Conservation (phyloP, 1,139 yeast species). For the Hemisphaericaspora xylanilytica region DNA sequence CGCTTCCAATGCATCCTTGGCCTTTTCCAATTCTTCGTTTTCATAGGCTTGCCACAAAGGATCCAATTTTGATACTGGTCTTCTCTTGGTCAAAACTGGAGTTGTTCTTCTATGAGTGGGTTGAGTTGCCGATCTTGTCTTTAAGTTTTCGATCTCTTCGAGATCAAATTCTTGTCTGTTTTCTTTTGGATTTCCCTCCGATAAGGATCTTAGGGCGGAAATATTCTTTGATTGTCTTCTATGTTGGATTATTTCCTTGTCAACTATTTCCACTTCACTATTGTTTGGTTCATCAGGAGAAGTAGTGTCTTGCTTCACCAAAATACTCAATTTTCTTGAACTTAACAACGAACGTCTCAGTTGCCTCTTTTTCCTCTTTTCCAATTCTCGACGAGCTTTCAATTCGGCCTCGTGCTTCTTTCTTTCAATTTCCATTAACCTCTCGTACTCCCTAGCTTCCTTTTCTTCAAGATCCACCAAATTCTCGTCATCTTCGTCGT, state of each 20-base stretch:
- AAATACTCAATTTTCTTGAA: slow-evolving; percentile 40
- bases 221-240: slow-evolving; percentile 35
- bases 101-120: slow-evolving; percentile 40
- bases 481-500: slow-evolving; percentile 56
- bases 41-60: slow-evolving; percentile 55
- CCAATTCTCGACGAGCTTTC: slow-evolving; percentile 45
- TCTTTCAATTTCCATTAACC: slow-evolving; percentile 49
- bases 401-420: slow-evolving; percentile 50
- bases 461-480: slow-evolving; percentile 50
- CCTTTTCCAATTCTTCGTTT: slow-evolving; percentile 47
- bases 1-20: slow-evolving; percentile 44
- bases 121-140: slow-evolving; percentile 50
- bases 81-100: slow-evolving; percentile 40
- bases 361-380: slow-evolving; percentile 44
- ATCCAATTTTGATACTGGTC: slow-evolving; percentile 72
- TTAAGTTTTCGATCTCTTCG: slow-evolving; percentile 43
- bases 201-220: slow-evolving; percentile 32
- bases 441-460: slow-evolving; percentile 48
- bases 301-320: slow-evolving; percentile 30
- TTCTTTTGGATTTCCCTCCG: slow-evolving; percentile 29
- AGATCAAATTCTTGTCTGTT: slow-evolving; percentile 32
- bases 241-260: slow-evolving; percentile 31
- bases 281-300: slow-evolving; percentile 23
- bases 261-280: slow-evolving; percentile 31
- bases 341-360: slow-evolving; percentile 44